A percentile compares a stretch with the other conserved stretches of the same genome.
Conservation (phyloP, 2,329 filamentous ascomycete genomes). For the Pseudocercospora cruenta region DNA sequence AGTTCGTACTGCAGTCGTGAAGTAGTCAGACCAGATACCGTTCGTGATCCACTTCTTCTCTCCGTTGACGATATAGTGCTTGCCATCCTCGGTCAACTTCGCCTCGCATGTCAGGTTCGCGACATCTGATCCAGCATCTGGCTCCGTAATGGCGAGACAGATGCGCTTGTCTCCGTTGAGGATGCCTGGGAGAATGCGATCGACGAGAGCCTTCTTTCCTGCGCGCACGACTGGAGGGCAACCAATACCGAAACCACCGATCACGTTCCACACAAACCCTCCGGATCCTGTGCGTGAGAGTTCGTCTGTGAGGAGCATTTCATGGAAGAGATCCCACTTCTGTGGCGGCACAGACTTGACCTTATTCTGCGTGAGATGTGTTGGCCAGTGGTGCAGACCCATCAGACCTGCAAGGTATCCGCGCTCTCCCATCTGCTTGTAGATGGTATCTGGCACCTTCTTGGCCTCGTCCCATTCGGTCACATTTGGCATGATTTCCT, state of each 20-base stretch:
- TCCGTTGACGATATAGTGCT: constrained; percentile 95
- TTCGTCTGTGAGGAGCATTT: constrained; percentile 94
- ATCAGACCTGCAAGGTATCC: constrained; percentile 93
- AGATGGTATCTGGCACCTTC: constrained; percentile 83
- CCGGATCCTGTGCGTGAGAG: constrained; percentile 85
- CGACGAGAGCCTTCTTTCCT: constrained; percentile 79
- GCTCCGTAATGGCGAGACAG: constrained; percentile 95
- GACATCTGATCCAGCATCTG: constrained; percentile 89
- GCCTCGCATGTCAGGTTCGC: constrained; percentile 95
- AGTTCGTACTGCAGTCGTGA: constrained; percentile 93
- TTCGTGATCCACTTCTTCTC: constrained; percentile 25
- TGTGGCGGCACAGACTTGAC: constrained; percentile 80
- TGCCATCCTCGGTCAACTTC: constrained; percentile 90
- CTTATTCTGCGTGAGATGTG: constrained; percentile 69
- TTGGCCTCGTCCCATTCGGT: constrained; percentile 97
- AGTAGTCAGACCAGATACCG: constrained; percentile 80
- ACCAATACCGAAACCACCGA: constrained; percentile 96
- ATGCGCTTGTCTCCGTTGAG: constrained; percentile 93
- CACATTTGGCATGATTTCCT: constrained; percentile 85
- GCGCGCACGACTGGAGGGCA: constrained; percentile 91
- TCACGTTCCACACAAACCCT: constrained; percentile 94
- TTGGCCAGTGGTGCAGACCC: constrained; percentile 75
- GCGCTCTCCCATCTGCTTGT: constrained; percentile 91
- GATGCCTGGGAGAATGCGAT: constrained; percentile 87
- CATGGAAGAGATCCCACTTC: constrained; percentile 98